These are phyloP conservation scores for Ostreobium quekettii DNA, from an alignment of 139 green algal genomes.

Conservation along the genomic window DNA sequence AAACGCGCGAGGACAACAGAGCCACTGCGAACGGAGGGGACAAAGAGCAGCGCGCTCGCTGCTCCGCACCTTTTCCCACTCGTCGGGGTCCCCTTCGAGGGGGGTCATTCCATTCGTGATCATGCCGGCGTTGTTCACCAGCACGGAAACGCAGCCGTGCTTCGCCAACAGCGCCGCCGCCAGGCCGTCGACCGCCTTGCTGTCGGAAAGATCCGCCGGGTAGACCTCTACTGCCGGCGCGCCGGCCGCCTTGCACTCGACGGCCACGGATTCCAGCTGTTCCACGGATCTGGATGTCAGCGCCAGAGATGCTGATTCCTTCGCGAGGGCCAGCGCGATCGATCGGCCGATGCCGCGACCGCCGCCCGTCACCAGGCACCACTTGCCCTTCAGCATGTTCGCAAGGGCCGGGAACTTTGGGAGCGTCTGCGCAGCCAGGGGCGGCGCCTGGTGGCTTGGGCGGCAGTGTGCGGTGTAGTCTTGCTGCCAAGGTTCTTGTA, in stretches of 20 bases:
- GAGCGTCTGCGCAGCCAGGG: too few species aligned
- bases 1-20: background rate
- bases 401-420: too few species aligned
- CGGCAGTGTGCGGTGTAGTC: too few species aligned
- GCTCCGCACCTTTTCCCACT: slow-evolving; percentile 9
- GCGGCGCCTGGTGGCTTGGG: too few species aligned
- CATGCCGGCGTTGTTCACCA: slow-evolving; percentile 13
- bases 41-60: too few species aligned
- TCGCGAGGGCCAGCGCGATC: background rate
- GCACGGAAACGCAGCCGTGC: background rate
- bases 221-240: background rate
- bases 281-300: background rate
- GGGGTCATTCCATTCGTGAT: background rate
- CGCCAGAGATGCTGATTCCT: background rate
- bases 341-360: background rate
- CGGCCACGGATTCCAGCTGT: background rate
- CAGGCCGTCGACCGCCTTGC: background rate
- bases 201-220: background rate
- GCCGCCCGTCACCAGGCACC: background rate
- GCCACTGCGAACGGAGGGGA: too few species aligned
- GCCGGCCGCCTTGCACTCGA: background rate
- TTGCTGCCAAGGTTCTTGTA: too few species aligned
- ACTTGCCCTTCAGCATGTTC: background rate
- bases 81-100: background rate
- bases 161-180: background rate